phyloP scores from a whole-genome alignment of 768 basidiomycete species.

The Tylopilus plumbeoviolaceoides region DNA sequence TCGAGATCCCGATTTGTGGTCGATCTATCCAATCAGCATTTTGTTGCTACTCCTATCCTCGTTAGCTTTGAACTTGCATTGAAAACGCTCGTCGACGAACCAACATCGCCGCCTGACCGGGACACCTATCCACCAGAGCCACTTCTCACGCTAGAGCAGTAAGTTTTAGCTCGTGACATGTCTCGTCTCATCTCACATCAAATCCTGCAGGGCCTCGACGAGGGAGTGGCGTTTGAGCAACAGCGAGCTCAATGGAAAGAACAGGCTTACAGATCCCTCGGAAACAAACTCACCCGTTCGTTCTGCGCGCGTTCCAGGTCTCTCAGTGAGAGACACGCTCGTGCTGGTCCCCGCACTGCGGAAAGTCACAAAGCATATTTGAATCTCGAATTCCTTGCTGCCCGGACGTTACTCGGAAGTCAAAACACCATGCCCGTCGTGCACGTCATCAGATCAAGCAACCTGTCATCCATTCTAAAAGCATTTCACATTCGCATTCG shows the following conservation, averaged over 20 bases:
- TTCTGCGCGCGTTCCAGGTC: slow-evolving; percentile 49
- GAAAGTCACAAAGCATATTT: slow-evolving; percentile 21
- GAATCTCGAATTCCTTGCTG: slow-evolving; percentile 56
- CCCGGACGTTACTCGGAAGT: slow-evolving; percentile 61
- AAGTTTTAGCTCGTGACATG: slow-evolving; percentile 12
- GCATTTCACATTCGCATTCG: slow-evolving; percentile 28
- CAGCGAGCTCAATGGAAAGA: slow-evolving; percentile 66
- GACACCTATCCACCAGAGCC: slow-evolving; percentile 42
- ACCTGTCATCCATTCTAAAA: slow-evolving; percentile 26
- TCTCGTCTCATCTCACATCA: neutral
- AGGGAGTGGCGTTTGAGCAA: slow-evolving; percentile 54
- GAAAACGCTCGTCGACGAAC: neutral
- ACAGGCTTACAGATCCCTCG: slow-evolving; percentile 59
- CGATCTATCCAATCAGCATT: slow-evolving; percentile 16
- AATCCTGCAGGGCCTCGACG: slow-evolving; percentile 51
- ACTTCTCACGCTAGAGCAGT: slow-evolving; percentile 52
- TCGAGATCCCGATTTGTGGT: slow-evolving; percentile 21
- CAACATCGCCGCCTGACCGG: neutral
- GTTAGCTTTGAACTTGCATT: slow-evolving; percentile 17
- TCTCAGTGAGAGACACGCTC: slow-evolving; percentile 20
- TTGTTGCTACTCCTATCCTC: slow-evolving; percentile 1
- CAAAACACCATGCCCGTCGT: slow-evolving; percentile 51
- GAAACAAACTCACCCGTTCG: slow-evolving; percentile 59
- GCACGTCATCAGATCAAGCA: slow-evolving; percentile 19
- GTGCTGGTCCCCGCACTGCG: slow-evolving; percentile 12